A percentile compares a stretch with the other conserved stretches of the same genome.
These are phyloP conservation scores for Candida odintsovae DNA, from an alignment of 805 yeast species.

Conservation along the genomic window DNA sequence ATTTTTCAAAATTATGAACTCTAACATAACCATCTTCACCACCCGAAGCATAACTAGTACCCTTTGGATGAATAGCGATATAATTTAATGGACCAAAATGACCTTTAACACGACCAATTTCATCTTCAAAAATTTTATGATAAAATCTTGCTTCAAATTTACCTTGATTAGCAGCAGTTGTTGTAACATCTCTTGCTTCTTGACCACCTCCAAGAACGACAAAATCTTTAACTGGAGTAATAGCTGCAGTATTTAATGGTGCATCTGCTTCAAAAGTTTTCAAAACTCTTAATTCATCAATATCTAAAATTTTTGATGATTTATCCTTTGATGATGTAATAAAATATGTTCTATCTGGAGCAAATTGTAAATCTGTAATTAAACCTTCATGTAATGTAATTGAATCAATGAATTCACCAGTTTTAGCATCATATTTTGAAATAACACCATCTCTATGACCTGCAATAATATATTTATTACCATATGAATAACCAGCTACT, in stretches of 20 bases:
- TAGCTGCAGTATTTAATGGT: slow-evolving; percentile 92
- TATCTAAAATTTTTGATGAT: slow-evolving; percentile 71
- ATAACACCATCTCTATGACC: slow-evolving; percentile 87
- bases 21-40: slow-evolving; percentile 98
- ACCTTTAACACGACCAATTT: slow-evolving; percentile 94
- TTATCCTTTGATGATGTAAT: slow-evolving; percentile 92
- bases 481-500: slow-evolving; percentile 84
- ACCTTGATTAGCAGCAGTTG: slow-evolving; percentile 92
- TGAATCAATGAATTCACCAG: slow-evolving; percentile 62
- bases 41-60: slow-evolving; percentile 91
- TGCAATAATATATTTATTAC: slow-evolving; percentile 67
- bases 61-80: slow-evolving; percentile 91
- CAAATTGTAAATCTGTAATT: slow-evolving; percentile 86
- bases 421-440: slow-evolving; percentile 69
- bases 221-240: slow-evolving; percentile 89
- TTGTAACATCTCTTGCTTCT: slow-evolving; percentile 96
- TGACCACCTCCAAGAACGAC: slow-evolving; percentile 98
- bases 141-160: slow-evolving; percentile 94
- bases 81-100: slow-evolving; percentile 98
- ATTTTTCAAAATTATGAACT: slow-evolving; percentile 87
- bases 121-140: slow-evolving; percentile 93
- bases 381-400: slow-evolving; percentile 67
- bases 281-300: slow-evolving; percentile 63
- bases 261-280: slow-evolving; percentile 83
- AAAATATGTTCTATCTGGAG: slow-evolving; percentile 82